Evolutionary conservation across 306 rosid species (phyloP), one percentile per base, ranked within the genome.

Genomic region (Fagus crenata): DNA sequence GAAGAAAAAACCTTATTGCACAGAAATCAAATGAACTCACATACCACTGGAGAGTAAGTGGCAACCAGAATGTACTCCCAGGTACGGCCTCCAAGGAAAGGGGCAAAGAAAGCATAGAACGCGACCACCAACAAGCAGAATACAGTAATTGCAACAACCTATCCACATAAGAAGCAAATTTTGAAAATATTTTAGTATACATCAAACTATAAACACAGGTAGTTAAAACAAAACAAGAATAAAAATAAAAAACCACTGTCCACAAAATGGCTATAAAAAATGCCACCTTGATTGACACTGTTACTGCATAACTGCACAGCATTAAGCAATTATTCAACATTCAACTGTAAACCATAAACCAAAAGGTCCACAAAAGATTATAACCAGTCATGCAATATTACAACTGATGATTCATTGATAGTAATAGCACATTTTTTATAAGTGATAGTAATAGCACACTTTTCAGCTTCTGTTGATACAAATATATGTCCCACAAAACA

Each of bases 81-180:
- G 70, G 89, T 79, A 40, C 51, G 89, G n/a, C 93, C 96, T 84
- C 98, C 98, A 41, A 91, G 85, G 86, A 93, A 93, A 77, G 98
- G 98, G 53, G 96, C 96, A 78, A 93, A 89, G 87, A 93, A 93
- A 77, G 95, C 96, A 78, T 91, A 93, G 83, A 93, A 93, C 33
- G 98, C 98, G 18, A 93, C 90, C 86, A 91, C 98, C 86, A 93
- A 81, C 80, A 93, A 81, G 86, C 89, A 91, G 82, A 93, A 93
- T 40, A 91, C 98, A 18, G 98, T 93, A 68, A 93, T 91, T 40
- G 98, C 98, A 75, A 91, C 88, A 82, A 93, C 98, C 98, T 93
- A 77, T 71, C 81, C 86, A 87, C 69, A 78, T 6, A 79, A 80
- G 73, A 80, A 75, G 53, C 86, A 81, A 40, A 53, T 74, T 80